phyloP scores from a whole-genome alignment of 1,284 basidiomycete genomes.

The Pterula multifida region DNA sequence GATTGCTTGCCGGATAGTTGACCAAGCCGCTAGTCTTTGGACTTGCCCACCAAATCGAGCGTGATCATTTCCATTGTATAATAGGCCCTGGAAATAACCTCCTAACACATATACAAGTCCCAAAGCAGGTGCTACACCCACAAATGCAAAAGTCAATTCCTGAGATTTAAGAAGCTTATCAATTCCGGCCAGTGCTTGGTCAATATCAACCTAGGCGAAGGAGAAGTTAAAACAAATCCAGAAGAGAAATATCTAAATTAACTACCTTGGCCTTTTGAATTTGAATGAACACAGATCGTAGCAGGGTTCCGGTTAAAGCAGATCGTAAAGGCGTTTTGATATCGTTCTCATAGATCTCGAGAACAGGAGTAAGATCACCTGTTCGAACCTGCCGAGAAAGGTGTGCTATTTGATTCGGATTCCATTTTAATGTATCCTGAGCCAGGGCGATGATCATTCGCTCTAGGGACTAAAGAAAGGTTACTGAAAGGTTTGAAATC shows the following conservation, averaged over 20 bases:
- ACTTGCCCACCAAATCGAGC: constrained; percentile 41
- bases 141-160: constrained; percentile 94
- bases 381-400: constrained; percentile 58
- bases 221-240: neutral
- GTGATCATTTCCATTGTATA: constrained; percentile 32
- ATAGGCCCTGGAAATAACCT: constrained; percentile 39
- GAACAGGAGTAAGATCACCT: constrained; percentile 83
- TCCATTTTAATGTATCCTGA: constrained; percentile 63
- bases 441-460: constrained; percentile 87
- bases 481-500: neutral
- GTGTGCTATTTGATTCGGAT: constrained; percentile 45
- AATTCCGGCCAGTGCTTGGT: constrained; percentile 76
- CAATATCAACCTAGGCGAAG: constrained; percentile 69
- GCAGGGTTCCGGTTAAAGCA: constrained; percentile 69
- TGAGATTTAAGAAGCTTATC: constrained; percentile 92
- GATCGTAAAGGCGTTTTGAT: constrained; percentile 81
- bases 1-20: constrained; percentile 40
- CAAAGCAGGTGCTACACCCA: constrained; percentile 88
- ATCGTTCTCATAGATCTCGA: constrained; percentile 87
- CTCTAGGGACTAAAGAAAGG: constrained; percentile 61
- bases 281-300: constrained; percentile 85
- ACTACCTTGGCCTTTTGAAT: constrained; percentile 92
- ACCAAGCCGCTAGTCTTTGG: constrained; percentile 40
- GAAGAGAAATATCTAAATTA: constrained; percentile 10
- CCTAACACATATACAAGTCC: constrained; percentile 66